phyloP scores from a whole-genome alignment of 1,284 basidiomycete genomes.

The Cutaneotrichosporon sp. region DNA sequence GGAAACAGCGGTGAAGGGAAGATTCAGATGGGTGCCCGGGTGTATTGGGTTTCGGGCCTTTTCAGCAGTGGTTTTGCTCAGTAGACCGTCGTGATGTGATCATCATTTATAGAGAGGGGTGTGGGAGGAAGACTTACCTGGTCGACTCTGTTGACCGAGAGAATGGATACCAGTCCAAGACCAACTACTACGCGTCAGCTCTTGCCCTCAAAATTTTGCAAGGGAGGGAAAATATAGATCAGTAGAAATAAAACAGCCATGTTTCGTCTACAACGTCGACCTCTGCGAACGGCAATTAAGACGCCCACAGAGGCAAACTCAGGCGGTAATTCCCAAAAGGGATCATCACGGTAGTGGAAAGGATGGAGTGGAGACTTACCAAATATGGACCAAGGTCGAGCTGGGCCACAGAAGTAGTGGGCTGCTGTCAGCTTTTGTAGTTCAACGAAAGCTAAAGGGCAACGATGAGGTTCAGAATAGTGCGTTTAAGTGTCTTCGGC shows the following conservation, averaged over 20 bases:
- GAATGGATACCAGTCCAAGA: too few relatives aligned
- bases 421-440: constrained; percentile 3
- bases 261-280: constrained; percentile 42
- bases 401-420: neutral
- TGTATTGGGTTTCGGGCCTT: constrained; percentile 38
- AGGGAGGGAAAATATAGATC: constrained; percentile 21
- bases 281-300: constrained; percentile 28
- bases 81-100: constrained; percentile 48
- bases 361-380: constrained; percentile 10
- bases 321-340: constrained; percentile 49
- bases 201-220: neutral
- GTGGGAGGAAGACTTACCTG: neutral
- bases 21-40: constrained; percentile 42
- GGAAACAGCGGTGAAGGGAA: constrained; percentile 2
- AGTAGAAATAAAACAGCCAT: constrained; percentile 50
- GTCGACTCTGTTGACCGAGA: neutral
- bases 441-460: neutral
- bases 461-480: constrained; percentile 35
- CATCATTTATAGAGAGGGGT: constrained; percentile 36
- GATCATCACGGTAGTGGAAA: constrained; percentile 37
- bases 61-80: constrained; percentile 40
- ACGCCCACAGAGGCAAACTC: constrained; percentile 32
- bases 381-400: neutral
- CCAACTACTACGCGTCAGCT: too few relatives aligned
- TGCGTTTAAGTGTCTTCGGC: constrained; percentile 48